Conservation (phyloP, 208 protist genomes). For the Lotmaria passim region DNA sequence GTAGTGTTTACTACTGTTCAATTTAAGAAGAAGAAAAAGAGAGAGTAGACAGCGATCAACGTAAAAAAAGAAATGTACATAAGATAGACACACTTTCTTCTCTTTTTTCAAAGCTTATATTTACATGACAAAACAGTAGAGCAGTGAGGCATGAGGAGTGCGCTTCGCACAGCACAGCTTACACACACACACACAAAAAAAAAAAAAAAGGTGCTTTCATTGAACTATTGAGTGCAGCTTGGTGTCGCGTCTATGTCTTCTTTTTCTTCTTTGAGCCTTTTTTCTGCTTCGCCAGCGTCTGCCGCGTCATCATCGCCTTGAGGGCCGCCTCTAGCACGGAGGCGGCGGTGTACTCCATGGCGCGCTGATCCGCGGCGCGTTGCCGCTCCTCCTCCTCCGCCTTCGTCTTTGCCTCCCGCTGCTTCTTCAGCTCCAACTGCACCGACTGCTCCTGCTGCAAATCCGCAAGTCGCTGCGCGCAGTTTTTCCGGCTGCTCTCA, state of each 20-base stretch:
- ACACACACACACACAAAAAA: neutral
- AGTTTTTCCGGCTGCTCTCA: conserved; percentile 81
- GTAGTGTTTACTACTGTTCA: neutral
- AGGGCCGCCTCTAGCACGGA: conserved; percentile 84
- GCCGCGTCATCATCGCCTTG: conserved; percentile 80
- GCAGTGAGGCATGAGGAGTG: too few species aligned
- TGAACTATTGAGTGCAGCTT: neutral
- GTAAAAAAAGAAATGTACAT: conserved; percentile 1
- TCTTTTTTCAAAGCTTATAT: neutral
- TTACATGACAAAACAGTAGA: neutral
- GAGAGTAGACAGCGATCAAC: too few species aligned
- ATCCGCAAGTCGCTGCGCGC: conserved; percentile 72
- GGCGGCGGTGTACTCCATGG: conserved; percentile 69
- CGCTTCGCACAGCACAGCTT: too few species aligned
- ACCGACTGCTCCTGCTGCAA: conserved; percentile 54
- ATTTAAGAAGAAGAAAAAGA: neutral
- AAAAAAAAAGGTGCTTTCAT: neutral
- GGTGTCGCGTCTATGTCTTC: too few species aligned
- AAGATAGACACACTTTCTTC: neutral
- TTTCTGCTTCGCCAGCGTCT: conserved; percentile 65
- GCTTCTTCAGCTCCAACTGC: conserved; percentile 55
- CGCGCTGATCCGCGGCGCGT: conserved; percentile 42
- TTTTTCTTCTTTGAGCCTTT: conserved; percentile 83
- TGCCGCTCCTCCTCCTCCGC: conserved; percentile 40
- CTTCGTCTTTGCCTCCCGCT: conserved; percentile 46